These are phyloP conservation scores for Fusarium floridanum DNA, from an alignment of 2,329 filamentous ascomycete genomes.

Conservation along the genomic window DNA sequence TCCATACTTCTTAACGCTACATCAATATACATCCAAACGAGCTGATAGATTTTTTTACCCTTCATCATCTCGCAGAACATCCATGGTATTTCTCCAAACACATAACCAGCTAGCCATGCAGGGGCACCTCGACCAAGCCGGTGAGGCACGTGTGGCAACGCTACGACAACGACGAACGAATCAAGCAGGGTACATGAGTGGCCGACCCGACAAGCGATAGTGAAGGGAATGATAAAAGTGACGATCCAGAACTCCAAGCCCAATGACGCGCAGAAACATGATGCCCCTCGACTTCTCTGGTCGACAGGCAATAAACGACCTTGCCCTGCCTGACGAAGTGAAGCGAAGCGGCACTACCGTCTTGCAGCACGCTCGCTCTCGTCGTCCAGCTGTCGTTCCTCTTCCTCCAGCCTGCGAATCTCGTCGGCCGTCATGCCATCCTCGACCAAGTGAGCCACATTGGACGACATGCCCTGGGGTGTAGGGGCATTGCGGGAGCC, in stretches of 20 bases:
- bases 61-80: slow-evolving; percentile 24
- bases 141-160: slow-evolving; percentile 13
- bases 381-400: slow-evolving; percentile 68
- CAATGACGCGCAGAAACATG: slow-evolving; percentile 31
- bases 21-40: slow-evolving; percentile 12
- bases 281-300: slow-evolving; percentile 11
- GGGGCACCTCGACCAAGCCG: slow-evolving; percentile 5
- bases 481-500: slow-evolving; percentile 42
- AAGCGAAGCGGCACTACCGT: slow-evolving; percentile 34
- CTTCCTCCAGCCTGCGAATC: slow-evolving; percentile 67
- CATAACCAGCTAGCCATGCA: slow-evolving; percentile 12
- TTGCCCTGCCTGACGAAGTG: slow-evolving; percentile 9
- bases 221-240: slow-evolving; percentile 21
- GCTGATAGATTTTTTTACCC: not conserved
- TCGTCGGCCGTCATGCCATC: slow-evolving; percentile 72
- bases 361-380: slow-evolving; percentile 64
- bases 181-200: slow-evolving; percentile 27
- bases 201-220: slow-evolving; percentile 19
- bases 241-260: slow-evolving; percentile 44
- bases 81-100: slow-evolving; percentile 37
- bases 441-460: slow-evolving; percentile 67
- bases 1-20: slow-evolving; percentile 13
- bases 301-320: slow-evolving; percentile 8
- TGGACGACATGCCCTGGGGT: slow-evolving; percentile 50
- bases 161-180: slow-evolving; percentile 26